These are phyloP conservation scores for Acanthamoeba sp. DNA, from an alignment of 208 protist genomes.

Conservation along the genomic window DNA sequence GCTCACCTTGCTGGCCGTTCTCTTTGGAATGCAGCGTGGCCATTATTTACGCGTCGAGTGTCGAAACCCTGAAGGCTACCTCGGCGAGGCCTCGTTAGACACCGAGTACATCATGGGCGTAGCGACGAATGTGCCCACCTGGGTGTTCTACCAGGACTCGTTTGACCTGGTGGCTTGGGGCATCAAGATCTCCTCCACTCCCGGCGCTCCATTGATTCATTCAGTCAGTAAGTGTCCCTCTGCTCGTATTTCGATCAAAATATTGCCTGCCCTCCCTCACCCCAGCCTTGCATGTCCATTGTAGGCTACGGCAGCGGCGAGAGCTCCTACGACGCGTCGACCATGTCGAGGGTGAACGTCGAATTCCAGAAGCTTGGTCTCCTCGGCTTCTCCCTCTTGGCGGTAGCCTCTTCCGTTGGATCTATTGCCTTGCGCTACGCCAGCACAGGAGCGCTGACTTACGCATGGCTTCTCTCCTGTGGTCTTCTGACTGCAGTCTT, in stretches of 20 bases:
- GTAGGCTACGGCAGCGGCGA: constrained; percentile 49
- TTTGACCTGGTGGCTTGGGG: constrained; percentile 58
- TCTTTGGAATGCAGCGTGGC: no score
- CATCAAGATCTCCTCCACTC: constrained; percentile 21
- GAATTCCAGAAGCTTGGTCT: constrained; percentile 70
- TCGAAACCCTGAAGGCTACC: neutral
- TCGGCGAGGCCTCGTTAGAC: constrained; percentile 53
- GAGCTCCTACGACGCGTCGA: neutral
- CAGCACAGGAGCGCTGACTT: neutral
- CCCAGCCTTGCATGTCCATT: neutral
- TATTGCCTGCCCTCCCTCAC: no score
- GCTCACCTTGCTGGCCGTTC: neutral
- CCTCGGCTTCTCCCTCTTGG: constrained; percentile 9
- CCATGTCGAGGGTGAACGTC: constrained; percentile 12
- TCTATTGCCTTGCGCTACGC: neutral
- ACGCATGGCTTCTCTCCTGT: neutral
- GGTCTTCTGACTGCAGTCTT: neutral
- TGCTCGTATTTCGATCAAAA: neutral
- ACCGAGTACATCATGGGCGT: constrained; percentile 69
- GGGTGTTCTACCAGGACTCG: neutral
- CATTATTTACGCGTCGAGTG: neutral
- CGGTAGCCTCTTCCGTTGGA: neutral
- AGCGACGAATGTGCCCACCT: neutral
- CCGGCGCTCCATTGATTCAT: constrained; percentile 1
- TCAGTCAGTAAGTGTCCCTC: neutral